phyloP scores from a whole-genome alignment of 805 yeast species.

The Hanseniaspora taiwanica region DNA sequence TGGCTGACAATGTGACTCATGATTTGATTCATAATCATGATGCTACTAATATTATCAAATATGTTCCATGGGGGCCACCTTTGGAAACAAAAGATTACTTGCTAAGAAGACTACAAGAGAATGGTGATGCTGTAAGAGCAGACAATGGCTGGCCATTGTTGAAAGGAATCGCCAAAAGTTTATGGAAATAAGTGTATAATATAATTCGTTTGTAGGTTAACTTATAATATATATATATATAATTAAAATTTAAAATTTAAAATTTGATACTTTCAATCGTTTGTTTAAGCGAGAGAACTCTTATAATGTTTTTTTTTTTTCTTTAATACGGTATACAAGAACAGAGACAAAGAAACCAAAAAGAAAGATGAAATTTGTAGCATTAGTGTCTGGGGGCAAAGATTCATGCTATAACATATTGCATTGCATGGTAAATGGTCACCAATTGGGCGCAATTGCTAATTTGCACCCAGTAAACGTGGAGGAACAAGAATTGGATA shows the following conservation, averaged over 20 bases:
- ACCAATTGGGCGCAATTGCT: conserved; percentile 73
- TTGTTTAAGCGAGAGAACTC: too few species aligned
- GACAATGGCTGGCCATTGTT: conserved; percentile 71
- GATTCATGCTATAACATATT: conserved; percentile 85
- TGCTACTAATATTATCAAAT: conserved; percentile 71
- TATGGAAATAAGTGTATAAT: too few species aligned
- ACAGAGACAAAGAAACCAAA: neutral
- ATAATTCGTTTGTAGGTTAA: too few species aligned
- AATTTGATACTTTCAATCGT: too few species aligned
- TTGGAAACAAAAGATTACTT: conserved; percentile 83
- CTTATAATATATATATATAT: too few species aligned
- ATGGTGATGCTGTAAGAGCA: conserved; percentile 84
- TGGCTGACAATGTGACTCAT: conserved; percentile 83
- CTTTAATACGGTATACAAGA: neutral
- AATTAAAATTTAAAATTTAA: too few species aligned
- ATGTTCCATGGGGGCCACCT: conserved; percentile 98
- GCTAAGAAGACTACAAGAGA: conserved; percentile 83
- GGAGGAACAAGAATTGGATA: conserved; percentile 60
- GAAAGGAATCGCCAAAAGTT: conserved; percentile 34
- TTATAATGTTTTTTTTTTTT: too few species aligned
- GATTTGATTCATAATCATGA: conserved; percentile 54
- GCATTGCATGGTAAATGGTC: conserved; percentile 78
- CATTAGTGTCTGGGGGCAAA: conserved; percentile 88
- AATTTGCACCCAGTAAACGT: conserved; percentile 57
- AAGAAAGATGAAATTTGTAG: conserved; percentile 70